Conservation (phyloP, 176 grass and related monocot genomes). For the Oryza longistaminata region DNA sequence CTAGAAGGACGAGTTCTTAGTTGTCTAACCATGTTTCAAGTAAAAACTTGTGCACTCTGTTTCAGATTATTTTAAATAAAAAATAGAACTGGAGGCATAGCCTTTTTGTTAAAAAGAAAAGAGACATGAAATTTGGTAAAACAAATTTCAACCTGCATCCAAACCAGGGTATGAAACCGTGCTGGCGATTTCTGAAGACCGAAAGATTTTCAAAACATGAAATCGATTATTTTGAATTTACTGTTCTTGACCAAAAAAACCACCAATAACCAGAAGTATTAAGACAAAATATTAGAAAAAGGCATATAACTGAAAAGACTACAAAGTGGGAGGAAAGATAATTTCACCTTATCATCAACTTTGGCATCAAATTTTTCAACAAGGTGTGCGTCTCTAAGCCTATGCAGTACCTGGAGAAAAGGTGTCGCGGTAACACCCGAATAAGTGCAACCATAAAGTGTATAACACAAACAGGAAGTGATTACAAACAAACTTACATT, state of each 20-base stretch:
- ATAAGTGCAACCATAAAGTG: too few relatives aligned
- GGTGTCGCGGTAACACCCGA: slow-evolving; percentile 14
- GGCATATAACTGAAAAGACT: slow-evolving; percentile 17
- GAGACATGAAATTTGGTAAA: too few relatives aligned
- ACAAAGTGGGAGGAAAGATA: slow-evolving; percentile 8
- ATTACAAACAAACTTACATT: slow-evolving; percentile 62
- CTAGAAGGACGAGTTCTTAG: too few relatives aligned
- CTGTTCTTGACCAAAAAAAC: background rate
- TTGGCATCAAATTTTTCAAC: slow-evolving; percentile 78
- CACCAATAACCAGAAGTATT: background rate
- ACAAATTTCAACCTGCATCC: too few relatives aligned
- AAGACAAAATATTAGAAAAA: background rate
- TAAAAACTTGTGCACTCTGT: too few relatives aligned
- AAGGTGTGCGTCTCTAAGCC: slow-evolving; percentile 73
- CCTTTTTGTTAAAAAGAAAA: too few relatives aligned
- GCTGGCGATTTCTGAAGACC: too few relatives aligned
- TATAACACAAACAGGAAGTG: slow-evolving; percentile 26
- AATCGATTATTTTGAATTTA: background rate
- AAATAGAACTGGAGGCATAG: too few relatives aligned
- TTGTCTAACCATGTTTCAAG: too few relatives aligned
- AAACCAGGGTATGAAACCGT: too few relatives aligned
- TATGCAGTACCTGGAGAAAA: slow-evolving; percentile 70
- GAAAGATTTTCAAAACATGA: too few relatives aligned
- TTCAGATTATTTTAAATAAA: too few relatives aligned
- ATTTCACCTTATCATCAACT: slow-evolving; percentile 65